Evolutionary conservation across 1,284 basidiomycete species (phyloP).

Genomic region (Flammula alnicola): DNA sequence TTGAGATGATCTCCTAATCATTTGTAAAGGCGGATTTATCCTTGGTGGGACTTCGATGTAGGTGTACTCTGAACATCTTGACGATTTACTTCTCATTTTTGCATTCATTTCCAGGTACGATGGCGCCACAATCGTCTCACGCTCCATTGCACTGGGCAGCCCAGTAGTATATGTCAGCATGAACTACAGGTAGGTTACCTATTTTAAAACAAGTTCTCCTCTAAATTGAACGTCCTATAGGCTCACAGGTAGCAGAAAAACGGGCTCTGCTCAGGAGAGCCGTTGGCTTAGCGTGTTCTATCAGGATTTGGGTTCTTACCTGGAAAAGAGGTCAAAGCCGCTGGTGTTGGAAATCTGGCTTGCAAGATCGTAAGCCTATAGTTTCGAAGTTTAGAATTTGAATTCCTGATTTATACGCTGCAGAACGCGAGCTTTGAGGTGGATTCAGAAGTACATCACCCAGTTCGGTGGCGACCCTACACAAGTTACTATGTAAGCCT

Average conservation of each 20-base stretch:
- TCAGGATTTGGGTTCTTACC: slow-evolving; percentile 45
- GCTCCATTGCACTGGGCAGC: slow-evolving; percentile 49
- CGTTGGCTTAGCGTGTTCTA: background rate
- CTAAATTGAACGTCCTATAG: slow-evolving; percentile 7
- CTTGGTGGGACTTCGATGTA: slow-evolving; percentile 41
- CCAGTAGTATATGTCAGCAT: slow-evolving; percentile 59
- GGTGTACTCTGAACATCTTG: slow-evolving; percentile 17
- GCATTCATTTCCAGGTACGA: slow-evolving; percentile 39
- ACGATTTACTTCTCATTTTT: slow-evolving; percentile 16
- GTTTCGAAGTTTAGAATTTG: background rate
- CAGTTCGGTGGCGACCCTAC: slow-evolving; percentile 12
- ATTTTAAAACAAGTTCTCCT: background rate
- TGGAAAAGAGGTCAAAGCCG: slow-evolving; percentile 52
- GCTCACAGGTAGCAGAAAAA: slow-evolving; percentile 4
- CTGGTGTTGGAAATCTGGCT: slow-evolving; percentile 56
- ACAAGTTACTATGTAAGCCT: slow-evolving; percentile 40
- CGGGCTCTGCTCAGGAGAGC: background rate
- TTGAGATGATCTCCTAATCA: too few species aligned
- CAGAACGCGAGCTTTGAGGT: slow-evolving; percentile 20
- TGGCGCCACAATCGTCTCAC: slow-evolving; percentile 48
- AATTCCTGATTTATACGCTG: background rate
- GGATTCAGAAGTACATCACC: slow-evolving; percentile 16
- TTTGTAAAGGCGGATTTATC: slow-evolving; percentile 46
- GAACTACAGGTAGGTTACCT: slow-evolving; percentile 50
- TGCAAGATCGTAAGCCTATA: slow-evolving; percentile 53